Evolutionary conservation across 306 rosid genomes (phyloP).

Genomic region (Purshia tridentata): DNA sequence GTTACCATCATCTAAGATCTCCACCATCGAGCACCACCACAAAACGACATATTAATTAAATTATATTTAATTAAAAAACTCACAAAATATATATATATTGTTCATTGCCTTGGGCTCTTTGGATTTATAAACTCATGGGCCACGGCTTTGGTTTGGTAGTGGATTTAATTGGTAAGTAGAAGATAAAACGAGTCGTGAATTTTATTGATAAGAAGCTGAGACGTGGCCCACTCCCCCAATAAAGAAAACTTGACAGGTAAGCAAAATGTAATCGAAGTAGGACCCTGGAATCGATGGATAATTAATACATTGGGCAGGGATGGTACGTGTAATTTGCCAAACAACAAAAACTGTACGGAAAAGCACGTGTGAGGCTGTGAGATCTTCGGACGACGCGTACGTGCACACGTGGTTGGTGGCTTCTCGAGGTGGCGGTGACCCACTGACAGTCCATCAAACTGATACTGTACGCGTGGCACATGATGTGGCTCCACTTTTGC

Average conservation of each 20-base stretch:
- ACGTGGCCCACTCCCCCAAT: background rate
- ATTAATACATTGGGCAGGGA: background rate
- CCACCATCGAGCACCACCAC: too few relatives aligned
- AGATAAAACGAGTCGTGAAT: too few relatives aligned
- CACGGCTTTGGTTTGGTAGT: too few relatives aligned
- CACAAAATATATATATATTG: too few relatives aligned
- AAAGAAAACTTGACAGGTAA: background rate
- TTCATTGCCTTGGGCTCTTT: too few relatives aligned
- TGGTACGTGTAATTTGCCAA: background rate
- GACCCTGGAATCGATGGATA: background rate
- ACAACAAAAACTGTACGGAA: slow-evolving; percentile 10
- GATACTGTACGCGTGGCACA: slow-evolving; percentile 28
- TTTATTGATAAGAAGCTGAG: background rate
- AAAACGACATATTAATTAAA: too few relatives aligned
- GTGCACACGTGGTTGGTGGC: slow-evolving; percentile 25
- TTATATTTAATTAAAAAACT: too few relatives aligned
- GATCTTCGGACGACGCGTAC: background rate
- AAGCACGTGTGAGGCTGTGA: slow-evolving; percentile 6
- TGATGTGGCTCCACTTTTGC: background rate
- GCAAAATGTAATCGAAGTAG: background rate
- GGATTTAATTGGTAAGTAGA: too few relatives aligned
- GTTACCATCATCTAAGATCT: too few relatives aligned
- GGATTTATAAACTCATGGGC: too few relatives aligned
- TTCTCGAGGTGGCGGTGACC: slow-evolving; percentile 22
- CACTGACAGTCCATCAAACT: background rate